Evolutionary conservation across 177 flowering plant species (phyloP).

Genomic region (Vitis hybrid): DNA sequence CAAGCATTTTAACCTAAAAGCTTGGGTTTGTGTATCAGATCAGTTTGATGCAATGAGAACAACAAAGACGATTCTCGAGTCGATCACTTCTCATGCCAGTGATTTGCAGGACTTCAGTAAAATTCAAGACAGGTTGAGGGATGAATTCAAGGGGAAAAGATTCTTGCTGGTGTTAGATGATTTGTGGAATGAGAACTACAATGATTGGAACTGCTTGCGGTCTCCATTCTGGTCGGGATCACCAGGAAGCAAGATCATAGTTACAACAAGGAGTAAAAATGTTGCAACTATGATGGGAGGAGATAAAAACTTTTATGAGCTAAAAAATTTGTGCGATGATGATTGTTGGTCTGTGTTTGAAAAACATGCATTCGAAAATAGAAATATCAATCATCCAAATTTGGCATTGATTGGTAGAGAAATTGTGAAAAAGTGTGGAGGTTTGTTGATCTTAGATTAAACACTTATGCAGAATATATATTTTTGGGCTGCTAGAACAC

Average conservation of each 20-base stretch:
- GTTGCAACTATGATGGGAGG: not conserved
- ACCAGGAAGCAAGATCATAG: not conserved
- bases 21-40: too few species aligned
- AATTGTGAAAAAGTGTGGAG: too few species aligned
- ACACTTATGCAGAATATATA: too few species aligned
- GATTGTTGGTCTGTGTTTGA: slow-evolving; percentile 6
- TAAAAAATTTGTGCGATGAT: not conserved
- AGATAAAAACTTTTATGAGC: not conserved
- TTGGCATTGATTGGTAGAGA: not conserved
- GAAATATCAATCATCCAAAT: not conserved
- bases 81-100: too few species aligned
- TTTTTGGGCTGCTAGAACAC: too few species aligned
- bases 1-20: too few species aligned
- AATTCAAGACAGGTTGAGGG: not conserved
- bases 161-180: slow-evolving; percentile 9
- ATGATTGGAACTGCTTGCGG: not conserved
- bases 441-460: too few species aligned
- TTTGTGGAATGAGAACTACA: slow-evolving; percentile 2
- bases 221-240: not conserved
- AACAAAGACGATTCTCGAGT: too few species aligned
- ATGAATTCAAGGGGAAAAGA: not conserved
- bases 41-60: too few species aligned
- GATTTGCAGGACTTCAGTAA: not conserved
- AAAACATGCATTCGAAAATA: not conserved
- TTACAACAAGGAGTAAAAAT: not conserved